These are phyloP conservation scores for Backusella westeae DNA, from an alignment of 192 early-diverging fungal species.

Conservation along the genomic window DNA sequence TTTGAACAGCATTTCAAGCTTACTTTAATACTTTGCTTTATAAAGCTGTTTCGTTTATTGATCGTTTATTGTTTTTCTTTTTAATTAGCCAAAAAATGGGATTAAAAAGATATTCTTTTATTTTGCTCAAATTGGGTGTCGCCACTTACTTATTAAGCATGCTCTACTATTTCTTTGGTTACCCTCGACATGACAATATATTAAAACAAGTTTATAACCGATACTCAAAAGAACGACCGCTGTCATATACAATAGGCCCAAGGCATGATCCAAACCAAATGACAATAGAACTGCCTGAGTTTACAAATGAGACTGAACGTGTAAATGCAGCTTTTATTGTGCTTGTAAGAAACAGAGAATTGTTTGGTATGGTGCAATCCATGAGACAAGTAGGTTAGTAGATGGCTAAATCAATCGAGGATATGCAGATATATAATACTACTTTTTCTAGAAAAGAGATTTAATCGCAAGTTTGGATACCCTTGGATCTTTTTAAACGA, in stretches of 20 bases:
- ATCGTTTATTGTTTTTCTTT: neutral
- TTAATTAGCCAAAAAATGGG: neutral
- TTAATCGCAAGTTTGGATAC: conserved; percentile 74
- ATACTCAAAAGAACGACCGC: neutral
- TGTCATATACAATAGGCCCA: conserved; percentile 10
- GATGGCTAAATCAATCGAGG: neutral
- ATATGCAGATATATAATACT: neutral
- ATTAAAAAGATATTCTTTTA: neutral
- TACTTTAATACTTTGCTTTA: neutral
- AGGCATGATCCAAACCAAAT: conserved; percentile 6
- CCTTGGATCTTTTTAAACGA: conserved; percentile 87
- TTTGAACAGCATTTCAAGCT: neutral
- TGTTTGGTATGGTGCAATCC: conserved; percentile 51
- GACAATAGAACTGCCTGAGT: conserved; percentile 1
- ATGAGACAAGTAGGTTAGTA: conserved; percentile 59
- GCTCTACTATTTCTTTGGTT: neutral
- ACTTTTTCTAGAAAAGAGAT: conserved; percentile 51
- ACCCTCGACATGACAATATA: neutral
- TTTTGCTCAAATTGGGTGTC: neutral
- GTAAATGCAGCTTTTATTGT: conserved; percentile 36
- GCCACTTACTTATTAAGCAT: neutral
- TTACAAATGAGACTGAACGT: conserved; percentile 4
- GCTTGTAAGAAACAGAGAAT: conserved; percentile 69
- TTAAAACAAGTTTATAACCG: neutral
- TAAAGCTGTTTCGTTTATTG: neutral